A percentile compares a stretch with the other conserved stretches of the same genome.
Conservation (phyloP, 805 yeast species). For the Saccharomycopsis vini region DNA sequence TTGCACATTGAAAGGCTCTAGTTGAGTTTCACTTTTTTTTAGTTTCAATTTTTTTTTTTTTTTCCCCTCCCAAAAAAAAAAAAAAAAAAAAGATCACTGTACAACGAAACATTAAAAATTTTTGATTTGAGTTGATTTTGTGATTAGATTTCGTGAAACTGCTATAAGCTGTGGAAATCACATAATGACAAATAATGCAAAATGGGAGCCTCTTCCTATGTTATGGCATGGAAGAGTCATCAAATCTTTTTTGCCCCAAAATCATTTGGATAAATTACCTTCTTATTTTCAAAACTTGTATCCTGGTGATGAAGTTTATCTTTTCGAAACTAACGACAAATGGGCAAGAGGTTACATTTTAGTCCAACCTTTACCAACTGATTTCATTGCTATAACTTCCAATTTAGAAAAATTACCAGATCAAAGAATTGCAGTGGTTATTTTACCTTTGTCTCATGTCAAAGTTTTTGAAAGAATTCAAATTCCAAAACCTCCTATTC, state of each 20-base stretch:
- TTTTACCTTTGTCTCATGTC: slow-evolving; percentile 53
- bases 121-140: no score
- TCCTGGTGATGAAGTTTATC: slow-evolving; percentile 70
- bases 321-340: slow-evolving; percentile 53
- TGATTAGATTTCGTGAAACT: no score
- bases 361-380: slow-evolving; percentile 61
- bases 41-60: no score
- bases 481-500: slow-evolving; percentile 29
- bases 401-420: slow-evolving; percentile 58
- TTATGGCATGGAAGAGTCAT: slow-evolving; percentile 36
- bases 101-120: no score
- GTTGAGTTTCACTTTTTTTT: no score
- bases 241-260: slow-evolving; percentile 39
- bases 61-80: no score
- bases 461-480: slow-evolving; percentile 36
- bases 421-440: slow-evolving; percentile 40
- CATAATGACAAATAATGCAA: no score
- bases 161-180: no score
- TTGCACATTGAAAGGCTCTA: no score
- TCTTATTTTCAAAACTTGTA: slow-evolving; percentile 44
- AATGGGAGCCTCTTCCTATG: slow-evolving; percentile 43
- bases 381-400: slow-evolving; percentile 46
- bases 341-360: slow-evolving; percentile 80
- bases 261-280: slow-evolving; percentile 26
- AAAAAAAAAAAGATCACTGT: no score